Base-by-base conservation (phyloP, 495 filamentous ascomycete genomes). In the Halenospora varia region DNA sequence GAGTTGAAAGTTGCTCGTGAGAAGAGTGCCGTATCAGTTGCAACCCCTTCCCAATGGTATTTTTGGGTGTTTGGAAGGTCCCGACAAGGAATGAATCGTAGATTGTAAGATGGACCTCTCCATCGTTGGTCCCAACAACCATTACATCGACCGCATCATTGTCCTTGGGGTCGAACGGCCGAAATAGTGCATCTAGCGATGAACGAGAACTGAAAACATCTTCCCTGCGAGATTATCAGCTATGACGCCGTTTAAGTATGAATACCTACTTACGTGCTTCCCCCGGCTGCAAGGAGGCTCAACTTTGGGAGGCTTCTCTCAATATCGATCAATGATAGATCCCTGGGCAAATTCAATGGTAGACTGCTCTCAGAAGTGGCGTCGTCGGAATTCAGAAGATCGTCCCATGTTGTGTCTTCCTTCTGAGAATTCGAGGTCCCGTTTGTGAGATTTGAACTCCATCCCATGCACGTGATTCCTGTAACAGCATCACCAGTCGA, bases 1-100 rank as follows among this genome's bases (percentile, higher is more conserved):
- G 91, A 0, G 88, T 94, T 4, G 88, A 88, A 51, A 82, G 78
- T 45, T 86, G 74, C 0, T 86, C 78, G 67, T 94, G 88, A 29
- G 88, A 90, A 19, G 85, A 79, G 67, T 95, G 88, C 10, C 68
- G 73, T 44, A 77, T 70, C 40, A 85, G 71, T 56, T 79, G 73
- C 51, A 71, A 62, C 1, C 44, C 51, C 17, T 24, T 11, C 57
- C 56, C 11, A 35, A 48, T 48, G 51, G 56, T 58, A 10, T 51
- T 39, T 26, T 58, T 62, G 35, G 63, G 55, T 51, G 62, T 58
- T 47, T 51, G 9, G 51, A 90, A 82, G 18, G 77, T 82, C 1
- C 94, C 91, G 55, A 96, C 88, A 53, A 89, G 78, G 62, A 97
- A 92, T 15, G 88, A 93, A 65, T 96, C 89, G 69, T 95, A 96